A percentile compares a stretch with the other conserved stretches of the same genome.
Conservation (phyloP, 306 rosid species). For the Cyamopsis tetragonoloba region DNA sequence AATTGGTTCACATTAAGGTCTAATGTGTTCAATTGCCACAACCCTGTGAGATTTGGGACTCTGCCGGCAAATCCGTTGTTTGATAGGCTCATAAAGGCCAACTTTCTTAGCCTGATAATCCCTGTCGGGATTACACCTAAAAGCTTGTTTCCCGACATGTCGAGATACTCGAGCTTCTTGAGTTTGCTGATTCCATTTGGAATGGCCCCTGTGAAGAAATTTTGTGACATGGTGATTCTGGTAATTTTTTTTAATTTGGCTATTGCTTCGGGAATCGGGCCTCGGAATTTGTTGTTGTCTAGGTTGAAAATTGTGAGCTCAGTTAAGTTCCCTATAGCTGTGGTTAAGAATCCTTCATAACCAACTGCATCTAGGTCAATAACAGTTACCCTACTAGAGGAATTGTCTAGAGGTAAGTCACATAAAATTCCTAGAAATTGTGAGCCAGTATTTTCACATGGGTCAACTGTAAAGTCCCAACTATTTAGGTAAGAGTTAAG, state of each 20-base stretch:
- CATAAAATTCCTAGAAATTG: constrained; percentile 50
- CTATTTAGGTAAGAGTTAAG: constrained; percentile 27
- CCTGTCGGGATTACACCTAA: constrained; percentile 32
- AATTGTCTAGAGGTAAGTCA: constrained; percentile 29
- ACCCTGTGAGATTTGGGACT: constrained; percentile 37
- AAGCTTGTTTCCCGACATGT: constrained; percentile 33
- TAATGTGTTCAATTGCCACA: constrained; percentile 35
- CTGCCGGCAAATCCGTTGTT: constrained; percentile 37
- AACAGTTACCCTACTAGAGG: constrained; percentile 41
- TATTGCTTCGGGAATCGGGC: constrained; percentile 38
- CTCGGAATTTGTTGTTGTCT: constrained; percentile 42
- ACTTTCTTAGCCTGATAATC: constrained; percentile 28
- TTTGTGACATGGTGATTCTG: constrained; percentile 36
- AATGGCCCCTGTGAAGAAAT: constrained; percentile 39
- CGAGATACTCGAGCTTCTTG: constrained; percentile 29
- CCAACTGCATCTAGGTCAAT: constrained; percentile 47
- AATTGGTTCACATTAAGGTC: constrained; percentile 41
- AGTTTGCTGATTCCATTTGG: constrained; percentile 25
- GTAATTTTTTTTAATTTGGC: constrained; percentile 37
- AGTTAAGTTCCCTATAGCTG: constrained; percentile 38
- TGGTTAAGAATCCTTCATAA: constrained; percentile 45
- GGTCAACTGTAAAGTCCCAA: constrained; percentile 47
- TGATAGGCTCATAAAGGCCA: constrained; percentile 37
- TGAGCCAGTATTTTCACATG: constrained; percentile 36
- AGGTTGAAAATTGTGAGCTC: constrained; percentile 38